These are phyloP conservation scores for Dioscorea dumetorum DNA, from an alignment of 106 monocot species.

Conservation along the genomic window DNA sequence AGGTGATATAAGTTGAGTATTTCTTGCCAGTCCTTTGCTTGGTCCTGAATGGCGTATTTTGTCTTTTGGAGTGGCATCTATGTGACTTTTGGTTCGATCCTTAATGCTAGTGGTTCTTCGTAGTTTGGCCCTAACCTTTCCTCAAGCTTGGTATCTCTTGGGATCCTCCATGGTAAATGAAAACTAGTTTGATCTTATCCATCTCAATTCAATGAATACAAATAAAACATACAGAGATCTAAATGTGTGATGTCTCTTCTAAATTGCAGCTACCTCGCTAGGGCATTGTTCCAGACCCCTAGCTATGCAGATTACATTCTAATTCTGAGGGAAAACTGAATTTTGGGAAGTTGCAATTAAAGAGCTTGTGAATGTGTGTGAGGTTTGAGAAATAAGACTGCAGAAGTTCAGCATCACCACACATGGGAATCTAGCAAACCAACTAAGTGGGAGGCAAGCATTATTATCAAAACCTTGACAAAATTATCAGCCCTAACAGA, in stretches of 20 bases:
- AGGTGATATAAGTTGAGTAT: background rate
- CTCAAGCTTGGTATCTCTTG: constrained; percentile 65
- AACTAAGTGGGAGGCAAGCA: no score
- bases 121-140: constrained; percentile 99
- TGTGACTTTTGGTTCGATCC: constrained; percentile 70
- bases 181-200: background rate
- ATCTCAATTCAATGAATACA: no score
- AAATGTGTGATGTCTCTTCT: background rate
- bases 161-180: constrained; percentile 64
- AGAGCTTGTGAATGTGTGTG: background rate
- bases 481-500: background rate
- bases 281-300: constrained; percentile 72
- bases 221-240: no score
- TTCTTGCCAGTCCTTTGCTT: constrained; percentile 64
- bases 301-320: constrained; percentile 50
- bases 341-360: background rate
- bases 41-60: constrained; percentile 88
- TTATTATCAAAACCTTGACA: background rate
- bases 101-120: constrained; percentile 78
- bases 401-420: no score
- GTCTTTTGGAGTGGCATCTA: constrained; percentile 72
- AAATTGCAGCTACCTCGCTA: constrained; percentile 46
- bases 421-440: no score
- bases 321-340: constrained; percentile 52
- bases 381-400: background rate